Base-by-base conservation (phyloP, 1,284 basidiomycete genomes). In the Melampsora americana region DNA sequence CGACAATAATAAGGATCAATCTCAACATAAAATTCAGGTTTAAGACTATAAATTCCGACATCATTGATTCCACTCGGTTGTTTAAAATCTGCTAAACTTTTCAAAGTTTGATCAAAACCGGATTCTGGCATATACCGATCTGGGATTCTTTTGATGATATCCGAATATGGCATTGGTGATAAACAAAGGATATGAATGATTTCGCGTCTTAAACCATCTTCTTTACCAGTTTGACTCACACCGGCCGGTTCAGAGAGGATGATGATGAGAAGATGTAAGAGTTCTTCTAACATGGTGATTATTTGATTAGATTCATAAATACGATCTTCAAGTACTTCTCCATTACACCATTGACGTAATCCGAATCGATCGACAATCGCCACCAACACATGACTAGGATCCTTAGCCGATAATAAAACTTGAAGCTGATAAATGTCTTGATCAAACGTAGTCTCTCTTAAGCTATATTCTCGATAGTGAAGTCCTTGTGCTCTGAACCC, bases 1-100 rank as follows among this genome's bases (percentile, higher is more conserved):
- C 98, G 94, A 82, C 90, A 92, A 86, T 95, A 98, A 85, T 94
- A 96, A 0, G 95, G 94, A 80, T 98, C 92, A 78, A 99, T 90
- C 79, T 97, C 91, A 78, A 89, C 89, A 82, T 89, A 94, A 35
- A 86, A 86, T 80, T 92, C 92, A 42, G 93, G 88, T 81, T 90
- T 91, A 77, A 99, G 87, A 79, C 94, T 90, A 84, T 97, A 99
- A 48, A 89, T 86, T 0, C 96, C 96, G 0, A 87, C 87, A 79
- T 96, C 93, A 1, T 88, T 86, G 0, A 87, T 88, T 0, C 88
- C 87, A 80, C 92, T 90, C 0, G 95, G 95, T 0, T 89, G 85
- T 59, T 89, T 89, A 86, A 95, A 96, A 78, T 87, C 88, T 5
- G 94, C 89, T 4, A 98, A 91, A 69, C 90, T 87, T 53, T 85